phyloP scores from a whole-genome alignment of 2,329 filamentous ascomycete species.

The Exophiala aquamarina region DNA sequence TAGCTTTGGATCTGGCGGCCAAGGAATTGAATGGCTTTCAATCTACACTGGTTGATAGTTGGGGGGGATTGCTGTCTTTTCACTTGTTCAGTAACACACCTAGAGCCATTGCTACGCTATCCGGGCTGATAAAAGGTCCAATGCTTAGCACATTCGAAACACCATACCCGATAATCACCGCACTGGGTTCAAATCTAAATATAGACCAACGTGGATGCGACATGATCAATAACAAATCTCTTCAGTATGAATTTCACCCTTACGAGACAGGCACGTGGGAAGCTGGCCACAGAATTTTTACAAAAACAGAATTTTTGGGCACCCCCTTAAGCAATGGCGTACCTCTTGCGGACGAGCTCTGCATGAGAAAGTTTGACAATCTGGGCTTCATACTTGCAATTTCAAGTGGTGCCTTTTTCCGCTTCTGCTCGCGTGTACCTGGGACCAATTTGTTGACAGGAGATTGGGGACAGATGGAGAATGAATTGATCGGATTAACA shows the following conservation, averaged over 20 bases:
- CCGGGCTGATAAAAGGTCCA: slow-evolving; percentile 33
- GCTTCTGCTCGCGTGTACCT: slow-evolving; percentile 30
- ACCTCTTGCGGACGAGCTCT: not conserved
- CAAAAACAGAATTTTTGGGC: slow-evolving; percentile 59
- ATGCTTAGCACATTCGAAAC: slow-evolving; percentile 43
- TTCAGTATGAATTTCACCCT: slow-evolving; percentile 65
- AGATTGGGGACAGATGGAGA: slow-evolving; percentile 28
- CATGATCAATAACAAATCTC: slow-evolving; percentile 49
- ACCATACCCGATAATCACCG: slow-evolving; percentile 49
- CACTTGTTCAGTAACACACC: slow-evolving; percentile 39
- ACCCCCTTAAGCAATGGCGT: slow-evolving; percentile 56
- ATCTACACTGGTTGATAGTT: slow-evolving; percentile 43
- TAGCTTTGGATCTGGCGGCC: slow-evolving; percentile 36
- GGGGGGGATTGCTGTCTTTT: slow-evolving; percentile 42
- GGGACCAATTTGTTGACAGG: slow-evolving; percentile 24
- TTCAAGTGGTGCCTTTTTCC: slow-evolving; percentile 44
- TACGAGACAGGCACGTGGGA: slow-evolving; percentile 69
- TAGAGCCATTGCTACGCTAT: slow-evolving; percentile 38
- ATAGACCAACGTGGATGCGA: slow-evolving; percentile 38
- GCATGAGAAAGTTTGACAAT: slow-evolving; percentile 48
- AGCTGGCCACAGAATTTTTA: slow-evolving; percentile 59
- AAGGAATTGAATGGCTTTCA: slow-evolving; percentile 41
- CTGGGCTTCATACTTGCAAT: slow-evolving; percentile 50
- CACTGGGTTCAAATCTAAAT: slow-evolving; percentile 35
- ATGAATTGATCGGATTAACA: slow-evolving; percentile 31